These are phyloP conservation scores for Sungouiozyma intestinalis DNA, from an alignment of 805 yeast genomes.

Conservation along the genomic window DNA sequence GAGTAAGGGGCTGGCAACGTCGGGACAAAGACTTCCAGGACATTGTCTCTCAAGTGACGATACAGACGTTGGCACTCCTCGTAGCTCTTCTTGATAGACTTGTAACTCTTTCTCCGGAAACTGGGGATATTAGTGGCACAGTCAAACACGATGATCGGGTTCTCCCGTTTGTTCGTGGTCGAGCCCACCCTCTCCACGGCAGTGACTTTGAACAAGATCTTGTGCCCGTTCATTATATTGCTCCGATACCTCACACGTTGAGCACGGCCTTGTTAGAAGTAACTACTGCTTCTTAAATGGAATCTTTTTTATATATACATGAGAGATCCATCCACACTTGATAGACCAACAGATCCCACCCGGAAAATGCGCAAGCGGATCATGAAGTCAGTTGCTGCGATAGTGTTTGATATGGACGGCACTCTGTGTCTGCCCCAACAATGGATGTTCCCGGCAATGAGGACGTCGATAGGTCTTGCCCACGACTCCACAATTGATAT, in stretches of 20 bases:
- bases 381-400: slow-evolving; percentile 26
- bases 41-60: slow-evolving; percentile 65
- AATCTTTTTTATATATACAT: too few relatives aligned
- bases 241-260: background rate
- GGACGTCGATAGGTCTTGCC: slow-evolving; percentile 42
- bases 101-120: slow-evolving; percentile 59
- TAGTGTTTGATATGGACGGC: slow-evolving; percentile 75
- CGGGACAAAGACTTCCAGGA: slow-evolving; percentile 89
- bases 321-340: too few relatives aligned
- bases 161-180: slow-evolving; percentile 46
- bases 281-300: too few relatives aligned
- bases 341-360: too few relatives aligned
- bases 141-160: slow-evolving; percentile 72
- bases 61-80: slow-evolving; percentile 68
- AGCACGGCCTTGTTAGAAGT: background rate
- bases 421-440: slow-evolving; percentile 59
- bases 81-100: slow-evolving; percentile 70
- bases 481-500: slow-evolving; percentile 37
- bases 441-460: slow-evolving; percentile 50
- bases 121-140: slow-evolving; percentile 60
- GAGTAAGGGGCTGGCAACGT: slow-evolving; percentile 69
- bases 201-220: slow-evolving; percentile 45
- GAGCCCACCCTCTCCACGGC: slow-evolving; percentile 59
- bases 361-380: background rate
- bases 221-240: slow-evolving; percentile 17